Evolutionary conservation across 352 stramenopile genomes (phyloP).

Genomic region (Pythium insidiosum): DNA sequence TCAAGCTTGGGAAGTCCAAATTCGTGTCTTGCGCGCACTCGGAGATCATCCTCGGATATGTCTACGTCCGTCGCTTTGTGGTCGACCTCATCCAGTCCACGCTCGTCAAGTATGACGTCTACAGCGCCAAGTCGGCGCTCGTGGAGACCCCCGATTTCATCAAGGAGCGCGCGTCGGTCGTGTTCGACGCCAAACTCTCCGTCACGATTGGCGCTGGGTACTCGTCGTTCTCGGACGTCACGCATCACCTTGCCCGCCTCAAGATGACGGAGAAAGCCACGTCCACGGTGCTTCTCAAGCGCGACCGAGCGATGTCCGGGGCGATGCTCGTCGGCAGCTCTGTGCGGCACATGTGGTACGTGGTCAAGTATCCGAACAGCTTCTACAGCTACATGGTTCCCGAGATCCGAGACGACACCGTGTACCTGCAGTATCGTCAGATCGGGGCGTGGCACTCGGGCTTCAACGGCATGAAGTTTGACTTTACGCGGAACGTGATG

Average conservation of each 20-base stretch:
- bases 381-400: constrained; percentile 23
- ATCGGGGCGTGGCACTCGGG: constrained; percentile 21
- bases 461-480: constrained; percentile 23
- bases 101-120: constrained; percentile 9
- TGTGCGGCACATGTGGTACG: constrained; percentile 21
- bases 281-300: constrained; percentile 9
- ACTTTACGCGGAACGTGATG: constrained; percentile 29
- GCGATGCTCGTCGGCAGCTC: constrained; percentile 11
- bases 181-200: background rate
- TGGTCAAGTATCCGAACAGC: constrained; percentile 21
- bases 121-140: background rate
- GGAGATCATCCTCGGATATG: constrained; percentile 11
- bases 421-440: too few relatives aligned
- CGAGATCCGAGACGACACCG: too few relatives aligned
- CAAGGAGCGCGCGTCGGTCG: constrained; percentile 2
- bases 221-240: background rate
- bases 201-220: background rate
- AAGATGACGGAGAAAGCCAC: constrained; percentile 11
- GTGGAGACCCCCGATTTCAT: constrained; percentile 5
- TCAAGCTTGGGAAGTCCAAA: constrained; percentile 9
- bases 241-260: constrained; percentile 1
- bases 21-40: constrained; percentile 21
- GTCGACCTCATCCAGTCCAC: constrained; percentile 18
- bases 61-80: constrained; percentile 22
- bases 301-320: constrained; percentile 18